These are phyloP conservation scores for Geotrichum carabidarum DNA, from an alignment of 1,139 yeast genomes.

Conservation along the genomic window DNA sequence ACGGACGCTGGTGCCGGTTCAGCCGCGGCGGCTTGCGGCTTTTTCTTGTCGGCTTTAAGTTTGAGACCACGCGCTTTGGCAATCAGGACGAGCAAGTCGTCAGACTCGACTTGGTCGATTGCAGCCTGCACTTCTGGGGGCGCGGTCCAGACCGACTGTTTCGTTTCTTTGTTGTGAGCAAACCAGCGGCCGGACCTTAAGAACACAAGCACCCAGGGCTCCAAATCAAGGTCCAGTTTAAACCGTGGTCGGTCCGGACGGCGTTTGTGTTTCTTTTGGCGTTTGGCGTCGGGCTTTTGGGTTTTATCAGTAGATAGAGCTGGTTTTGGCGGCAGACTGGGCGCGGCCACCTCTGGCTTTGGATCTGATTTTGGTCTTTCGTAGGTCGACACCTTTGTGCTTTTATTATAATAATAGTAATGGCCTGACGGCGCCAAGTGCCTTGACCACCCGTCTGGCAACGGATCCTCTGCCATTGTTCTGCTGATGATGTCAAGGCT, in stretches of 20 bases:
- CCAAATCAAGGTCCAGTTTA: constrained; percentile 19
- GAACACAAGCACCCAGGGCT: constrained; percentile 44
- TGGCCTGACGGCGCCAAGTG: constrained; percentile 37
- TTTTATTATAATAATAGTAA: constrained; percentile 31
- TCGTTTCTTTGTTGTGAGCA: constrained; percentile 38
- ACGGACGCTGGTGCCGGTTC: neutral
- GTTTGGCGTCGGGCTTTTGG: neutral
- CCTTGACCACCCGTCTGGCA: constrained; percentile 33
- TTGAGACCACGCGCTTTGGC: constrained; percentile 47
- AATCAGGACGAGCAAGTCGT: constrained; percentile 38
- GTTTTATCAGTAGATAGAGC: neutral
- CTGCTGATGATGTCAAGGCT: neutral
- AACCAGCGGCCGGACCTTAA: constrained; percentile 45
- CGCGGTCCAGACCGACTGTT: constrained; percentile 40
- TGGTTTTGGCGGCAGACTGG: constrained; percentile 3
- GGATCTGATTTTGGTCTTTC: constrained; percentile 24
- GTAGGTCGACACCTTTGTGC: constrained; percentile 33
- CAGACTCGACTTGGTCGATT: constrained; percentile 36
- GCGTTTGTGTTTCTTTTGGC: constrained; percentile 4
- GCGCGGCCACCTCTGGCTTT: neutral
- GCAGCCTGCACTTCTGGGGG: constrained; percentile 36
- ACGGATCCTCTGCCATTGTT: constrained; percentile 3
- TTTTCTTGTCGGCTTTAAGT: constrained; percentile 23
- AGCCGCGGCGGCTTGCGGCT: constrained; percentile 12
- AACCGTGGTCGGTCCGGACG: constrained; percentile 16